phyloP scores from a whole-genome alignment of 169 alveolate genomes.

The Plasmodium yoelii region DNA sequence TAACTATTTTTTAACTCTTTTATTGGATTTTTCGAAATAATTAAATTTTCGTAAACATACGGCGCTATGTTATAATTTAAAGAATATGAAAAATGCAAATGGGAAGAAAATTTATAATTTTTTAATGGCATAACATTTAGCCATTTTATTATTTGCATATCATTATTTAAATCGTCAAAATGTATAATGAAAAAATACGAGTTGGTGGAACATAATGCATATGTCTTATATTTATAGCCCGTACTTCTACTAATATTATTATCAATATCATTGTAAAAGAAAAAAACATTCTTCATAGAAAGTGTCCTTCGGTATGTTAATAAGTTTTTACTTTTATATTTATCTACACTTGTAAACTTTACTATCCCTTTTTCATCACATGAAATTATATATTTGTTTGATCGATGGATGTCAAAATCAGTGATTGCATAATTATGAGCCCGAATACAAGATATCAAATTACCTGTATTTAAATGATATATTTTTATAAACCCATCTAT shows the following conservation, averaged over 20 bases:
- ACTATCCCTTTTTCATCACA: constrained; percentile 71
- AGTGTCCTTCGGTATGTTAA: constrained; percentile 57
- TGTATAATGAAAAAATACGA: constrained; percentile 49
- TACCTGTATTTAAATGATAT: constrained; percentile 54
- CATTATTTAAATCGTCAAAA: constrained; percentile 60
- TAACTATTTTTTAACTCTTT: constrained; percentile 55
- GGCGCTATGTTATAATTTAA: constrained; percentile 62
- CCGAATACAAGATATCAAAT: constrained; percentile 31
- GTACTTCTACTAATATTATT: not conserved
- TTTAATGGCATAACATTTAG: constrained; percentile 7
- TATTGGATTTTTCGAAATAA: constrained; percentile 57
- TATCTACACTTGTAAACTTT: constrained; percentile 30
- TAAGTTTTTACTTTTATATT: constrained; percentile 34
- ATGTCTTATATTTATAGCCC: constrained; percentile 28
- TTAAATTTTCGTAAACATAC: constrained; percentile 22
- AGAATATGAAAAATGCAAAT: constrained; percentile 33
- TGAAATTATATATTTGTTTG: constrained; percentile 58
- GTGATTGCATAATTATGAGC: constrained; percentile 32
- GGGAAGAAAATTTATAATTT: constrained; percentile 27
- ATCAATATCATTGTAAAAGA: constrained; percentile 24
- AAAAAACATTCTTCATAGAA: constrained; percentile 43
- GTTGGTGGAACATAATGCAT: constrained; percentile 62
- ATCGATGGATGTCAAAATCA: constrained; percentile 72
- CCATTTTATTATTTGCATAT: constrained; percentile 12
- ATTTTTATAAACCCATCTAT: constrained; percentile 71